Conservation (phyloP, 352 stramenopile genomes). For the Detonula confervacea region DNA sequence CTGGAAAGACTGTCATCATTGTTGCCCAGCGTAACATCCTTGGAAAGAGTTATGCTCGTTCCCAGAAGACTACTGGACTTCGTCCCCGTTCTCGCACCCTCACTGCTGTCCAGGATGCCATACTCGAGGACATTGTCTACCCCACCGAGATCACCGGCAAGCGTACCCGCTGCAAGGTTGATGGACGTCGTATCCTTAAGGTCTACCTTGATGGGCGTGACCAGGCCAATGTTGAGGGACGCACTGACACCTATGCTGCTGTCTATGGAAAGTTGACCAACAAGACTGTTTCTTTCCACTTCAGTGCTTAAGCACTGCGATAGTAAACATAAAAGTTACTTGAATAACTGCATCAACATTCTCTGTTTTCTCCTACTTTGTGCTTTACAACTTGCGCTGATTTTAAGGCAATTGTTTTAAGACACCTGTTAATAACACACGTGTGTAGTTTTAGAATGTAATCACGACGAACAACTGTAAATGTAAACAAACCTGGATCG, state of each 20-base stretch:
- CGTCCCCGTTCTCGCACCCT: conserved; percentile 97
- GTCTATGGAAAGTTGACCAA: conserved; percentile 99
- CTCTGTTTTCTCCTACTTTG: no score
- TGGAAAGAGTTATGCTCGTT: conserved; percentile 95
- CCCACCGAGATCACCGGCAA: conserved; percentile 99
- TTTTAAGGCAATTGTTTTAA: no score
- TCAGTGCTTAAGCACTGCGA: conserved; percentile 40
- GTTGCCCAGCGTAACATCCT: conserved; percentile 99
- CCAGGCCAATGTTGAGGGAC: conserved; percentile 98
- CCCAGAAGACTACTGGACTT: conserved; percentile 93
- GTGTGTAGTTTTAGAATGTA: no score
- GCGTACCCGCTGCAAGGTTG: conserved; percentile 95
- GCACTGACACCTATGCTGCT: conserved; percentile 98
- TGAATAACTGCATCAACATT: no score
- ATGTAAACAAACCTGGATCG: no score
- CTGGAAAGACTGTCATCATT: conserved; percentile 97
- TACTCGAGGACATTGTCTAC: conserved; percentile 99
- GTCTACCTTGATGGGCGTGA: conserved; percentile 98
- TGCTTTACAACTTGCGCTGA: no score
- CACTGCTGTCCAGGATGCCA: conserved; percentile 98
- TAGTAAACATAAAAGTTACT: conserved; percentile 32
- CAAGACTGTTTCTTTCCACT: conserved; percentile 98
- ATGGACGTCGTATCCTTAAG: conserved; percentile 98
- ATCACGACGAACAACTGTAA: no score
- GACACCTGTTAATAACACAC: no score